Evolutionary conservation across 768 basidiomycete genomes (phyloP), one percentile per base, ranked within the genome.

Genomic region (Pleurotus giganteus): DNA sequence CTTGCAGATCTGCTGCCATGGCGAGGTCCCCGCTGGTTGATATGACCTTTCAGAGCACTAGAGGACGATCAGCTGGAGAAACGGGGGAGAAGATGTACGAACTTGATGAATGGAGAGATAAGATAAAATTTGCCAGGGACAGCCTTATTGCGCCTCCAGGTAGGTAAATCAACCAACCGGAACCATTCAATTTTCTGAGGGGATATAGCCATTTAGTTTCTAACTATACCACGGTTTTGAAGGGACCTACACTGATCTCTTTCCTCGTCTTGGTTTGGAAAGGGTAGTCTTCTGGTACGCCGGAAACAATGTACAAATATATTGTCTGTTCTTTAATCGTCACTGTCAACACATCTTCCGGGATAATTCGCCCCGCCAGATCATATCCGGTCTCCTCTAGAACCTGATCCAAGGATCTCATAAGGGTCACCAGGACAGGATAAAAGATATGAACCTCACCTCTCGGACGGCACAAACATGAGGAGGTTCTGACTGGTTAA

Each of bases 361-460:
- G 77, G 61, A 85, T 72, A 46, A 91, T 70, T 63, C 87, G 80
- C 54, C 81, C 84, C 47, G 78, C 80, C 53, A 94, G 66, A 69
- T 98, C 93, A 75, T 91, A 98, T 12, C 97, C 97, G 0, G 94
- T 98, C 73, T 99, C 97, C 71, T 99, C 97, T 27, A 91, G 76
- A 21, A 98, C 96, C 95, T 98, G 61, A 19, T 19, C 52, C 58
- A 34, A 47, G 6, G 44, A 19, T 13, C 53, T 63, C 58, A 31
- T 29, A 62, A 61, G 34, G 28, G 21, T n/a, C 28, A 42, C 9
- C 31, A 39, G 24, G 8, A 23, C 23, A 21, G 19, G 19, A 45
- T n/a, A 34, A 26, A 37, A 31, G 21, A n/a, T 21, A 52, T 50
- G 56, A 6, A 8, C 64, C 83, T 53, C 58, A 95, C 96, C 76